Evolutionary conservation across 768 basidiomycete genomes (phyloP).

Genomic region (Naganishia vishniacii): DNA sequence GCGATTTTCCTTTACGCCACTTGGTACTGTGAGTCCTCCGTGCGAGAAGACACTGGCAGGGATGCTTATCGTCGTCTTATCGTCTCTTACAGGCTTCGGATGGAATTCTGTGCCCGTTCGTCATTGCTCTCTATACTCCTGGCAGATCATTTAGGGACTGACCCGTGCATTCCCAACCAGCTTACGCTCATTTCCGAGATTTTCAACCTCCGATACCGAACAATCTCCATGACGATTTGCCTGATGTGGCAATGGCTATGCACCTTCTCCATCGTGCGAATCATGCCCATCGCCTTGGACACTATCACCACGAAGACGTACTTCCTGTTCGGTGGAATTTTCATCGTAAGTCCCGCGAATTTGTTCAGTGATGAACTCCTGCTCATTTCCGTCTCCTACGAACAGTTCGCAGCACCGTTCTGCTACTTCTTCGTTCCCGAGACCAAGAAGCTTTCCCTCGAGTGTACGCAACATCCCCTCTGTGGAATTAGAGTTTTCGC

Average conservation of each 20-base stretch:
- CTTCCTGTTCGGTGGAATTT: conserved; percentile 25
- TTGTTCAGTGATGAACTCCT: not conserved
- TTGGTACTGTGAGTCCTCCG: conserved; percentile 23
- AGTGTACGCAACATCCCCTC: conserved; percentile 25
- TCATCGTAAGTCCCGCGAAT: conserved; percentile 17
- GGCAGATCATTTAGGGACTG: not conserved
- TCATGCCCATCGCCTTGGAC: conserved; percentile 24
- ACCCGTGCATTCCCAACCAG: not conserved
- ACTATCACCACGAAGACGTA: conserved; percentile 24
- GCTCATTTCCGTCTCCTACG: not conserved
- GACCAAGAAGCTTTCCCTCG: conserved; percentile 26
- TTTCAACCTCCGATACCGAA: conserved; percentile 29
- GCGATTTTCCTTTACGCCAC: conserved; percentile 26
- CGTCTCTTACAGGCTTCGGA: conserved; percentile 10
- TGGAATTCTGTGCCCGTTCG: conserved; percentile 22
- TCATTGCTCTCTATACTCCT: not conserved
- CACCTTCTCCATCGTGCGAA: conserved; percentile 22
- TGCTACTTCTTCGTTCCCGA: conserved; percentile 33
- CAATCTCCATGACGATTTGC: conserved; percentile 31
- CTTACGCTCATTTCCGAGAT: conserved; percentile 32
- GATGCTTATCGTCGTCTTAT: too few species aligned
- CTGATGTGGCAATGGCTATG: conserved; percentile 28
- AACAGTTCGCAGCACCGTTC: conserved; percentile 24
- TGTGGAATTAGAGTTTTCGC: conserved; percentile 23
- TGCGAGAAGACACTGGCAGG: too few species aligned